Evolutionary conservation across 768 basidiomycete species (phyloP).

Genomic region (Boletus tomentosulus): DNA sequence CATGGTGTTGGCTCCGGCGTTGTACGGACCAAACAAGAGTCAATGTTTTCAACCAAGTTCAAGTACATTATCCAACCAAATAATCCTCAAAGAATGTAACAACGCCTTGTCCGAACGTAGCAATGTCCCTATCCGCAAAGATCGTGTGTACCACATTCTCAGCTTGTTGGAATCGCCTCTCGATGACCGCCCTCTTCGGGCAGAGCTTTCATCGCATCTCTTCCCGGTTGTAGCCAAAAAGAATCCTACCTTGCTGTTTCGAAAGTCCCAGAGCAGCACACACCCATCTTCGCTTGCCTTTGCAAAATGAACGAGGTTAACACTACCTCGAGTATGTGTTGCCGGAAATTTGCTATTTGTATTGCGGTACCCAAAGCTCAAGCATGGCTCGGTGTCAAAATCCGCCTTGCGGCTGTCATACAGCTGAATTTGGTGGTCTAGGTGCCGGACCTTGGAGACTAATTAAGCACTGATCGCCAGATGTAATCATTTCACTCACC

Average conservation of each 20-base stretch:
- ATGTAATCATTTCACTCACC: conserved; percentile 32
- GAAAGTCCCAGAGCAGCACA: conserved; percentile 48
- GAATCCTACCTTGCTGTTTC: conserved; percentile 41
- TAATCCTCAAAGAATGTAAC: conserved; percentile 39
- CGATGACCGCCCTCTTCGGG: conserved; percentile 35
- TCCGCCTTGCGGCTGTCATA: conserved; percentile 42
- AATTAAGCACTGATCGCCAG: conserved; percentile 10
- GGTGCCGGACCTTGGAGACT: conserved; percentile 41
- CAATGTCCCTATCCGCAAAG: conserved; percentile 37
- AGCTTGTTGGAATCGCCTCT: conserved; percentile 29
- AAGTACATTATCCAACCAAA: conserved; percentile 15
- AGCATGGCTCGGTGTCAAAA: conserved; percentile 38
- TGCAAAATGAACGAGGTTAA: conserved; percentile 39
- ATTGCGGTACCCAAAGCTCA: conserved; percentile 42
- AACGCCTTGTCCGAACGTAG: conserved; percentile 37
- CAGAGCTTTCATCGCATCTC: conserved; percentile 17
- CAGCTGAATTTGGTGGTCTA: conserved; percentile 46
- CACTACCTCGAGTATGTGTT: conserved; percentile 38
- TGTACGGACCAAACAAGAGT: conserved; percentile 20
- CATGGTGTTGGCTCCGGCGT: conserved; percentile 38
- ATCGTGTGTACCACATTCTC: conserved; percentile 38
- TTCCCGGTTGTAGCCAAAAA: conserved; percentile 9
- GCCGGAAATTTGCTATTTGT: conserved; percentile 19
- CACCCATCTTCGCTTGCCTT: conserved; percentile 43
- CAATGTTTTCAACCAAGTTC: conserved; percentile 4